phyloP scores from a whole-genome alignment of 805 yeast species.

The Spathaspora boniae region DNA sequence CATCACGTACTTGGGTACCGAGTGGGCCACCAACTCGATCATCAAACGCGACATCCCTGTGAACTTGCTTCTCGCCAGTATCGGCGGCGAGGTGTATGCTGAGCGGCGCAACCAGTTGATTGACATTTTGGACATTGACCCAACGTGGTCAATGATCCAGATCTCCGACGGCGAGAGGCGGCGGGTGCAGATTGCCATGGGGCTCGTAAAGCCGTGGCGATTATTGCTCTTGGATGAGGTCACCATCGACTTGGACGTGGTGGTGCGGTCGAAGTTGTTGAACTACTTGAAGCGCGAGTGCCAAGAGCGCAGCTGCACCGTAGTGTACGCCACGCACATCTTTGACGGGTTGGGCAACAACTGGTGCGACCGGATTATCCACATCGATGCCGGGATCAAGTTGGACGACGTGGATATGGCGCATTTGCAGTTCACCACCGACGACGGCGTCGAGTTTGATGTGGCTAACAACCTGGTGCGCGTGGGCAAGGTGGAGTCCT shows the following conservation, averaged over 20 bases:
- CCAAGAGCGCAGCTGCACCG: conserved; percentile 60
- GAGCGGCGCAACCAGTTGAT: conserved; percentile 77
- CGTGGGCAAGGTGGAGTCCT: conserved; percentile 45
- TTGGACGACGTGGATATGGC: conserved; percentile 32
- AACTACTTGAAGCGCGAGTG: conserved; percentile 76
- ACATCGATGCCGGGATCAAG: conserved; percentile 65
- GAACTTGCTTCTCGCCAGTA: conserved; percentile 66
- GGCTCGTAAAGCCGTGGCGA: conserved; percentile 86
- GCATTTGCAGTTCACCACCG: conserved; percentile 21
- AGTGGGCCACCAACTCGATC: conserved; percentile 92
- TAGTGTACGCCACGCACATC: conserved; percentile 93
- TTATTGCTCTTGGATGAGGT: conserved; percentile 89
- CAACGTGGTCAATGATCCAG: conserved; percentile 87
- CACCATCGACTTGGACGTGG: conserved; percentile 92
- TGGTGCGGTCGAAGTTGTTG: conserved; percentile 75
- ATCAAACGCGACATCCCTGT: conserved; percentile 92
- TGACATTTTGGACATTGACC: conserved; percentile 77
- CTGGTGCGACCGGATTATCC: conserved; percentile 87
- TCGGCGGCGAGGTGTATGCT: conserved; percentile 64
- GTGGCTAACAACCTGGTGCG: conserved; percentile 18
- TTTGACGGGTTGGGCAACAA: conserved; percentile 82
- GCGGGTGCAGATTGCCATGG: conserved; percentile 92
- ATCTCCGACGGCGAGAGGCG: conserved; percentile 95
- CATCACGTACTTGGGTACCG: conserved; percentile 88
- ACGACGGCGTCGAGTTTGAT: conserved; percentile 12